Base-by-base conservation (phyloP, 768 basidiomycete genomes). In the Guyanaporus albipodus region DNA sequence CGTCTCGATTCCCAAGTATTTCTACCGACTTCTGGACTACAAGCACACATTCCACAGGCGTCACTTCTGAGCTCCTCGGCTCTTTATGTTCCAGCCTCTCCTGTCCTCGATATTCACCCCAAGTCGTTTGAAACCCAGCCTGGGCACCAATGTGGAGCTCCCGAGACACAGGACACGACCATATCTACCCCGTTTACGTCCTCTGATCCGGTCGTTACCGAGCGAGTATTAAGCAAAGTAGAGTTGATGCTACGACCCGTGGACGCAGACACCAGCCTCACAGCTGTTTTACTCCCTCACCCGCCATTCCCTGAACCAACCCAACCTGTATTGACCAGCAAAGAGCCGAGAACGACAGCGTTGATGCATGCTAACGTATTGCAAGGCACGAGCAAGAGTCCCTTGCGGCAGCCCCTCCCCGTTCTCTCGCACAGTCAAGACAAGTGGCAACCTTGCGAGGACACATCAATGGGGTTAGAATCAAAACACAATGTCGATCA, bases 391-490 rank as follows among this genome's bases (percentile, higher is more conserved):
- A 48, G 45, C 18, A 37, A 42, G 14, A 58, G 40, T 46, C 44
- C 44, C 38, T 58, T 46, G 36, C 63, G 54, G 40, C 49, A 37
- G 18, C 41, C 54, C 35, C 45, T 50, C 33, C 24, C 40, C 17
- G 19, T 38, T 28, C 31, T 8, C 34, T 19, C 34, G 4, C 43
- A 38, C 12, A 11, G 34, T 24, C 40, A 57, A 44, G 45, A 44
- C 34, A 51, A 52, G 17, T 26, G 17, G 4, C 19, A 29, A 24
- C 28, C 41, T 18, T 39, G 28, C 4, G 34, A 47, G 22, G 35
- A 39, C 24, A 21, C 32, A 21, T 22, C 26, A 14, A 38, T 29
- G 43, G 50, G 55, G 26, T 44, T 42, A 29, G 49, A 55, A 32
- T 34, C 48, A 26, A 34, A 47, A 12, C 17, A 33, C 21, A 32